Base-by-base conservation (phyloP, 768 basidiomycete species). In the Exidia glandulosa region DNA sequence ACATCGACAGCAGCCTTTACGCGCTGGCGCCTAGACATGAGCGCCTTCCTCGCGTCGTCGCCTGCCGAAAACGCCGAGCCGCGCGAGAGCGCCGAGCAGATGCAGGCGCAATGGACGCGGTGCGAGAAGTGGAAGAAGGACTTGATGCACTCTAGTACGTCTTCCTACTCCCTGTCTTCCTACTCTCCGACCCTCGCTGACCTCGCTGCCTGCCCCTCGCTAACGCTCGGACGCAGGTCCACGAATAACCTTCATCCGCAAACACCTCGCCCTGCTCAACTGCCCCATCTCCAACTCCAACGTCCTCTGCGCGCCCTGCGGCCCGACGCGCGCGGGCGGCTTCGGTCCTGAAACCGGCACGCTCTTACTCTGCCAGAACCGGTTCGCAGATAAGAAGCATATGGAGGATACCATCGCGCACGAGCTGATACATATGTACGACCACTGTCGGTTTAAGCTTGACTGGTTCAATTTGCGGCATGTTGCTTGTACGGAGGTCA, bases 401-500 rank as follows among this genome's bases (percentile, higher is more conserved):
- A 87, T 94, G 88, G 94, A 98, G 72, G 83, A 91, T 67, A 95
- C 94, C 32, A 75, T 99, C 34, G 81, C 88, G 25, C 96, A 99
- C 68, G 96, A 99, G 70, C 81, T 98, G 52, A 74, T 98, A 29
- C 96, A 98, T 69, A 85, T 93, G 81, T 98, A 90, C 69, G 96
- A 99, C 71, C 90, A 95, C 63, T 89, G 90, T 73, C 84, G 85
- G 71, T 98, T 98, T 76, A 90, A 92, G 62, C 88, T 96, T 1
- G 85, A 96, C 70, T 96, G 91, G 94, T 73, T 71, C 54, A 88
- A 98, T 72, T 69, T 98, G 59, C 76, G 92, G 60, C 94, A 96
- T 75, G 93, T 96, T 69, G 96, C 95, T 2, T 99, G 96, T 71
- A 93, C 89, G 67, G 95, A 98, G 83, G 95, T 95, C 63, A 66